Evolutionary conservation across 2,329 filamentous ascomycete species (phyloP).

Genomic region (Trichoderma sp.): DNA sequence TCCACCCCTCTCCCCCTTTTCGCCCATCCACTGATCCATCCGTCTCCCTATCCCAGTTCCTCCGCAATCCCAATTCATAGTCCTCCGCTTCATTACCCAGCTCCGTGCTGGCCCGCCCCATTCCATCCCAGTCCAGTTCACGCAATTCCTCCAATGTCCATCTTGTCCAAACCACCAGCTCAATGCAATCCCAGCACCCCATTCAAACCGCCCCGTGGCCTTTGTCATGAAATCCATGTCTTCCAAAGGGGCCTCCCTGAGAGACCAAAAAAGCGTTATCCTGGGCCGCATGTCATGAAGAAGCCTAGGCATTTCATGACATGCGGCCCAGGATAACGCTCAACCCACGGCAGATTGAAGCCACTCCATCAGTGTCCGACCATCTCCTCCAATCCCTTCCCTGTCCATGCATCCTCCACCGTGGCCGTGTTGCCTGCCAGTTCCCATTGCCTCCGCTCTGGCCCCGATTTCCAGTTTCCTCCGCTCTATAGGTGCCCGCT

Average conservation of each 20-base stretch:
- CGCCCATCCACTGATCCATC: neutral
- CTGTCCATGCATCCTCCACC: too few species aligned
- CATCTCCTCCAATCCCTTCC: too few species aligned
- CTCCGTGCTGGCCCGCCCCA: neutral
- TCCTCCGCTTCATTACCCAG: neutral
- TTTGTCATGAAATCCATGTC: neutral
- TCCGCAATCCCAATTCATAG: neutral
- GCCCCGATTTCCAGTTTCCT: neutral
- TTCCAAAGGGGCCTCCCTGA: neutral
- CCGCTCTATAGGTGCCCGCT: neutral
- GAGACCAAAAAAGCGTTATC: neutral
- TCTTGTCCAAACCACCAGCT: too few species aligned
- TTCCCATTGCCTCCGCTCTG: neutral
- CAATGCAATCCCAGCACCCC: neutral
- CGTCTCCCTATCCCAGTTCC: too few species aligned
- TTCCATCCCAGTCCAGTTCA: neutral
- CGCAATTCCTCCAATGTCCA: too few species aligned
- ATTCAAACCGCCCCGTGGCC: neutral
- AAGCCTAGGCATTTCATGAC: neutral
- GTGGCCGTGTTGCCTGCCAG: too few species aligned
- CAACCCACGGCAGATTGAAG: neutral
- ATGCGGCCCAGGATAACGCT: neutral
- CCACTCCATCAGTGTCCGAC: neutral
- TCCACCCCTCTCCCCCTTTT: neutral
- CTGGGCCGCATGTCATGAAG: neutral